Percentiles rank a stretch among this genome's conserved stretches.
Conservation (phyloP, 2,329 filamentous ascomycete genomes). For the Teratosphaeria viscida region DNA sequence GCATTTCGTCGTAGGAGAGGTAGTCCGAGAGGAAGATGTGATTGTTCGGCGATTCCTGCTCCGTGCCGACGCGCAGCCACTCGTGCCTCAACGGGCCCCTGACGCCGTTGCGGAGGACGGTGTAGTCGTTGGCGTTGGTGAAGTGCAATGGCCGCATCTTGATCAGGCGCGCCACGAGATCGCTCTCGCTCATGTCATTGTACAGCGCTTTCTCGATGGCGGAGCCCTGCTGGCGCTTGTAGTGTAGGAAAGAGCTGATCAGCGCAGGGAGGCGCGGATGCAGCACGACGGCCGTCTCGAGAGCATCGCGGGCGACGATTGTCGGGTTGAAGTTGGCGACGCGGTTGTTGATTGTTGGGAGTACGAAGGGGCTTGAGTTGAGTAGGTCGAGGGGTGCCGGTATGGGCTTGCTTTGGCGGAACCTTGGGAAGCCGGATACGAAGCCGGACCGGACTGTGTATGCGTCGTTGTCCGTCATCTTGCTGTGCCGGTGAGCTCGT, state of each 20-base stretch:
- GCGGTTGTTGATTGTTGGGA: not conserved
- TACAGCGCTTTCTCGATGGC: slow-evolving; percentile 11
- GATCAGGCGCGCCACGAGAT: slow-evolving; percentile 10
- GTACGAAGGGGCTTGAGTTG: not conserved
- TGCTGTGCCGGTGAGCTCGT: not conserved
- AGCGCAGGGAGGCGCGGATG: slow-evolving; percentile 10
- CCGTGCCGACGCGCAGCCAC: not conserved
- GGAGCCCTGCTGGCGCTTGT: slow-evolving; percentile 13
- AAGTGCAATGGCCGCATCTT: slow-evolving; percentile 11
- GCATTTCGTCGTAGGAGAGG: slow-evolving; percentile 13
- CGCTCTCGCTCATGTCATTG: slow-evolving; percentile 1
- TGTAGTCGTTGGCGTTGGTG: slow-evolving; percentile 6
- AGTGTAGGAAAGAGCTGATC: slow-evolving; percentile 8
- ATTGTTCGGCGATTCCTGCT: slow-evolving; percentile 1
- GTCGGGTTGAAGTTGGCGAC: slow-evolving; percentile 6
- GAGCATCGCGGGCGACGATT: slow-evolving; percentile 5
- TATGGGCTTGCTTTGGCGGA: not conserved
- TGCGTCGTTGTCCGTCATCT: not conserved
- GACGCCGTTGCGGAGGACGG: slow-evolving; percentile 7
- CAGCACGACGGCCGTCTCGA: slow-evolving; percentile 9
- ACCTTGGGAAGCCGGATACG: not conserved
- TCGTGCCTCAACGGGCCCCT: not conserved
- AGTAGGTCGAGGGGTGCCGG: not conserved
- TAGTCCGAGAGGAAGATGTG: slow-evolving; percentile 7
- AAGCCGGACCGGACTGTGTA: not conserved